Conservation (phyloP, 305 asterid species). For the Solanum hybrid region DNA sequence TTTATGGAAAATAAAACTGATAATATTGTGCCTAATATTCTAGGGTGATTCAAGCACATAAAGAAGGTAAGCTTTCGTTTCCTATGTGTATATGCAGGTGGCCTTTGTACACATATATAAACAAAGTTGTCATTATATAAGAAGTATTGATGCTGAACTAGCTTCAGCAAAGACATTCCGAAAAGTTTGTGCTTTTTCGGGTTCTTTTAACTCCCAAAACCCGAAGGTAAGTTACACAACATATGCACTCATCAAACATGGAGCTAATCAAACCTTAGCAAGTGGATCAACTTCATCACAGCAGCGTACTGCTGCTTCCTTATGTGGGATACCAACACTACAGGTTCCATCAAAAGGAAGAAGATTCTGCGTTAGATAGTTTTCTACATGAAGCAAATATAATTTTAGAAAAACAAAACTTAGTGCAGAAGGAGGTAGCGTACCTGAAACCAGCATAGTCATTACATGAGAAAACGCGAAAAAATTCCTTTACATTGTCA, state of each 20-base stretch:
- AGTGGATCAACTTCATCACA: conserved; percentile 67
- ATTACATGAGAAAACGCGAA: conserved; percentile 40
- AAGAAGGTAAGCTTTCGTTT: neutral
- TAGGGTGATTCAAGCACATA: neutral
- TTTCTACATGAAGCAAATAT: neutral
- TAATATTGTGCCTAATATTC: neutral
- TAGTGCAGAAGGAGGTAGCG: neutral
- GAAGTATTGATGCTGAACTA: neutral
- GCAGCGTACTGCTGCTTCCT: conserved; percentile 50
- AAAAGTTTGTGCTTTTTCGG: neutral
- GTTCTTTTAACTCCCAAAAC: neutral
- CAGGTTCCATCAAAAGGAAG: conserved; percentile 14
- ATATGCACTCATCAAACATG: neutral
- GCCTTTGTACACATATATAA: neutral
- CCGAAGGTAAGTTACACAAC: neutral
- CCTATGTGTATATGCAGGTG: neutral
- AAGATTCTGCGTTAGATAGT: neutral
- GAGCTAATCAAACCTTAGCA: conserved; percentile 40
- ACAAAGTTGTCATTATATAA: neutral
- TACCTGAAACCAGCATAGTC: conserved; percentile 73
- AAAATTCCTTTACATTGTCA: conserved; percentile 48
- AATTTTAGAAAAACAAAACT: neutral
- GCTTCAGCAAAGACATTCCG: neutral
- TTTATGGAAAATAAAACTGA: neutral
- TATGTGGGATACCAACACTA: conserved; percentile 68